A percentile compares a stretch with the other conserved stretches of the same genome.
Conservation (phyloP, 805 yeast genomes). For the Metschnikowia arizonensis region DNA sequence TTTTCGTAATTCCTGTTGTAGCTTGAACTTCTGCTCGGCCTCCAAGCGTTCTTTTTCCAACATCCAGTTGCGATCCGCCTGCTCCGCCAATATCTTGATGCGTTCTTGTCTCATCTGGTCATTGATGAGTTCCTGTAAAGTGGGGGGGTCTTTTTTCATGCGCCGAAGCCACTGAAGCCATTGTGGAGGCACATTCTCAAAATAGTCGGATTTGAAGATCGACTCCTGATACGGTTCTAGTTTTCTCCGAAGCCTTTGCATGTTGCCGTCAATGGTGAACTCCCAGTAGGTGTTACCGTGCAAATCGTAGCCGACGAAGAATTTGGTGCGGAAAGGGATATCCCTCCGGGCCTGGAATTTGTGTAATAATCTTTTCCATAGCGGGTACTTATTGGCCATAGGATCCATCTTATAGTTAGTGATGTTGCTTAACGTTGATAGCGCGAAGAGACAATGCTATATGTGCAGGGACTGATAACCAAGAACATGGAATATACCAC, state of each 20-base stretch:
- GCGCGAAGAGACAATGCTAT: too few species aligned
- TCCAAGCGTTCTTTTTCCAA: constrained; percentile 34
- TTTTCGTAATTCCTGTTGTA: constrained; percentile 29
- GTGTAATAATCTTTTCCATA: constrained; percentile 47
- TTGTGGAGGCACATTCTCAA: constrained; percentile 57
- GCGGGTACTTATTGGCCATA: constrained; percentile 45
- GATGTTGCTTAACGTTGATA: neutral
- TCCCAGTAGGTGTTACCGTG: constrained; percentile 88
- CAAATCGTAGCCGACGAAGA: constrained; percentile 75
- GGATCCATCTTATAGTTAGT: constrained; percentile 41
- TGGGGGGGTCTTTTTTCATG: constrained; percentile 57
- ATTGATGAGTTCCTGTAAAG: constrained; percentile 53
- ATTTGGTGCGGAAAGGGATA: constrained; percentile 65
- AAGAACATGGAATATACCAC: too few species aligned
- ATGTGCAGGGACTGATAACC: neutral
- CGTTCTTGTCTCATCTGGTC: constrained; percentile 56
- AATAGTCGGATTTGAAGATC: constrained; percentile 54
- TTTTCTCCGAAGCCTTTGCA: constrained; percentile 56
- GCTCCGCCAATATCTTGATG: constrained; percentile 47
- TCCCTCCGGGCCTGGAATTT: constrained; percentile 57
- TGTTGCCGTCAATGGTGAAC: constrained; percentile 51
- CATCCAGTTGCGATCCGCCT: constrained; percentile 42
- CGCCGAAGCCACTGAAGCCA: constrained; percentile 81
- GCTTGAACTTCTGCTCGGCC: constrained; percentile 28
- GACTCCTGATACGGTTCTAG: constrained; percentile 51